A percentile compares a stretch with the other conserved stretches of the same genome.
Evolutionary conservation across 345 rosid genomes (phyloP).

Genomic region (Eutrema yunnanense): DNA sequence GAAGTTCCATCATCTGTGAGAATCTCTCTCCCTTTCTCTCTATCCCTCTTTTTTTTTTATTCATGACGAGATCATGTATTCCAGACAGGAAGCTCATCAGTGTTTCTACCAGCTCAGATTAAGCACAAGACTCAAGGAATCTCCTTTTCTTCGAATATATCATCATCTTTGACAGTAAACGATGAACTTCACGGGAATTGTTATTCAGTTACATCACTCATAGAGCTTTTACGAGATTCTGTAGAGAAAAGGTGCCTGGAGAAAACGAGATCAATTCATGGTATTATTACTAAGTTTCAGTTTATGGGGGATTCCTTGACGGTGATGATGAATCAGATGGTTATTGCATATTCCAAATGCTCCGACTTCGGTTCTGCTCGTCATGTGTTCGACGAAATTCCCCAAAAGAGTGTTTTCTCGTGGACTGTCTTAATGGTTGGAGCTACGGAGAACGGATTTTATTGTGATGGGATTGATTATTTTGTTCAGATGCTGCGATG

Average conservation of each 20-base stretch:
- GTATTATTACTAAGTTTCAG: slow-evolving; percentile 20
- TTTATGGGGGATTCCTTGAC: slow-evolving; percentile 12
- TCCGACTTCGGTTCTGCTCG: slow-evolving; percentile 31
- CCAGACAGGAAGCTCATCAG: slow-evolving; percentile 20
- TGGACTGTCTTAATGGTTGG: slow-evolving; percentile 46
- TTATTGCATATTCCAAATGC: slow-evolving; percentile 32
- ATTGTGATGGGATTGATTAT: slow-evolving; percentile 23
- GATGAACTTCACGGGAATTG: not conserved
- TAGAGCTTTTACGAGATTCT: slow-evolving; percentile 30
- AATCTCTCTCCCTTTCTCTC: not conserved
- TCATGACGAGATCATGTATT: not conserved
- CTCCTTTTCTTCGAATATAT: not conserved
- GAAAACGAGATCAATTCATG: slow-evolving; percentile 31
- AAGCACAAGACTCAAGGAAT: not conserved
- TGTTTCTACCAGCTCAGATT: slow-evolving; percentile 10
- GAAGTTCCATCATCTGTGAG: slow-evolving; percentile 16
- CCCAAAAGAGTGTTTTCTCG: slow-evolving; percentile 35
- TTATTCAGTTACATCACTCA: slow-evolving; percentile 10
- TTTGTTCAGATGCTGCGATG: slow-evolving; percentile 27
- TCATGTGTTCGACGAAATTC: slow-evolving; percentile 37
- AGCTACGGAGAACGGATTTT: slow-evolving; percentile 31
- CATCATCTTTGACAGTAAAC: not conserved
- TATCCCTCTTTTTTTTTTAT: not conserved
- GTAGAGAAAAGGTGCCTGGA: slow-evolving; percentile 17
- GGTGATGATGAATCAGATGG: slow-evolving; percentile 31